Conservation (phyloP, 768 basidiomycete genomes). For the Termitomyces heimii region DNA sequence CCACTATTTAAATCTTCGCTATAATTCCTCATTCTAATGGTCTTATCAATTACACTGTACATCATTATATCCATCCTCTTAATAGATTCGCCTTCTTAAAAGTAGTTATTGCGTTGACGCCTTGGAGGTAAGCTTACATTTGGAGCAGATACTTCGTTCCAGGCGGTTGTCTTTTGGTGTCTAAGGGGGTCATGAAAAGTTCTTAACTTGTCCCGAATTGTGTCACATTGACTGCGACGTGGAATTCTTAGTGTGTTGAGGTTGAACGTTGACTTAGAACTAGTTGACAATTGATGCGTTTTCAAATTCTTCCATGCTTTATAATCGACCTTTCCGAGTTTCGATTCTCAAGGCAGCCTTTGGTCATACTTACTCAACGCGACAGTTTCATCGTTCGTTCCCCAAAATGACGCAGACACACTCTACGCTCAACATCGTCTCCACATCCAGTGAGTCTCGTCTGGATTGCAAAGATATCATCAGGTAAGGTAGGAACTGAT, state of each 20-base stretch:
- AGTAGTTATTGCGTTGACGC: not conserved
- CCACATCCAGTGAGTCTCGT: slow-evolving; percentile 29
- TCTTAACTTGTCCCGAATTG: not conserved
- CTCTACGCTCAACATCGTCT: slow-evolving; percentile 32
- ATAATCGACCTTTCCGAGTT: slow-evolving; percentile 12
- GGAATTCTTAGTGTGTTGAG: not conserved
- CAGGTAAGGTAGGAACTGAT: not conserved
- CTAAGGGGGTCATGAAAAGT: no score
- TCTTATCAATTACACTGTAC: not conserved
- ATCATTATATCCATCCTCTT: no score
- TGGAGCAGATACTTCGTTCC: not conserved
- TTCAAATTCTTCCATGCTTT: slow-evolving; percentile 9
- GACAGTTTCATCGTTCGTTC: slow-evolving; percentile 9
- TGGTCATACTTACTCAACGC: not conserved
- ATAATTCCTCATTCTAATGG: slow-evolving; percentile 7
- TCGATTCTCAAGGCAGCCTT: slow-evolving; percentile 2
- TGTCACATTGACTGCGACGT: not conserved
- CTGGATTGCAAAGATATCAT: not conserved
- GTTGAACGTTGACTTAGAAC: not conserved
- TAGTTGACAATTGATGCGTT: slow-evolving; percentile 1
- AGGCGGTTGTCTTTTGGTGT: no score
- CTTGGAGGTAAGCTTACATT: not conserved
- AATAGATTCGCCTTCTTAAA: not conserved
- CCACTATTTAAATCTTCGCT: not conserved
- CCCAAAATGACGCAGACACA: slow-evolving; percentile 32